phyloP scores from a whole-genome alignment of 805 yeast species.

The Myxozyma neotropica region DNA sequence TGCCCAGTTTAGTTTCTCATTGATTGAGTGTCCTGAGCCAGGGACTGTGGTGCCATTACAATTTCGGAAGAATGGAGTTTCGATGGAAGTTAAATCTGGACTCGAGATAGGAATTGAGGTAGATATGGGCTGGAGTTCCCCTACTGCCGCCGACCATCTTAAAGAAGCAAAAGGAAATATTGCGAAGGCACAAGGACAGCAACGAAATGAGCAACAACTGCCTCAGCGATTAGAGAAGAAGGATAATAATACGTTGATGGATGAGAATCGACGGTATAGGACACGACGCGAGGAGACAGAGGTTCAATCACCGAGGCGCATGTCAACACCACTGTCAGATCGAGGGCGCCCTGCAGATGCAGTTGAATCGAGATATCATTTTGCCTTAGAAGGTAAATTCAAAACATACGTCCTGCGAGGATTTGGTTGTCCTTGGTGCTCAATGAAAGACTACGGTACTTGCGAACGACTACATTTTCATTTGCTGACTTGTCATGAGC shows the following conservation, averaged over 20 bases:
- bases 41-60: slow-evolving; percentile 16
- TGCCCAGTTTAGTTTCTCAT: slow-evolving; percentile 16
- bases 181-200: not conserved
- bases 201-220: not conserved
- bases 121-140: slow-evolving; percentile 30
- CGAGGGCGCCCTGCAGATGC: not conserved
- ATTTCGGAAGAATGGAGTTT: slow-evolving; percentile 4
- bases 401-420: slow-evolving; percentile 25
- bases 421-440: slow-evolving; percentile 29
- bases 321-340: slow-evolving; percentile 18
- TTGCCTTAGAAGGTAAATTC: slow-evolving; percentile 20
- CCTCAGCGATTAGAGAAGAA: not conserved
- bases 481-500: slow-evolving; percentile 23
- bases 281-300: not conserved
- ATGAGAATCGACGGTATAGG: not conserved
- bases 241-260: not conserved
- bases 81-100: slow-evolving; percentile 12
- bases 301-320: not conserved
- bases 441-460: slow-evolving; percentile 8
- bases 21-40: slow-evolving; percentile 22
- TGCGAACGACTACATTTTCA: slow-evolving; percentile 28
- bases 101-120: slow-evolving; percentile 23
- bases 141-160: slow-evolving; percentile 1
- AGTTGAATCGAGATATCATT: slow-evolving; percentile 27
- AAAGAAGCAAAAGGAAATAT: not conserved